Base-by-base conservation (phyloP, 257 asterid species). In the Cordia subcordata region DNA sequence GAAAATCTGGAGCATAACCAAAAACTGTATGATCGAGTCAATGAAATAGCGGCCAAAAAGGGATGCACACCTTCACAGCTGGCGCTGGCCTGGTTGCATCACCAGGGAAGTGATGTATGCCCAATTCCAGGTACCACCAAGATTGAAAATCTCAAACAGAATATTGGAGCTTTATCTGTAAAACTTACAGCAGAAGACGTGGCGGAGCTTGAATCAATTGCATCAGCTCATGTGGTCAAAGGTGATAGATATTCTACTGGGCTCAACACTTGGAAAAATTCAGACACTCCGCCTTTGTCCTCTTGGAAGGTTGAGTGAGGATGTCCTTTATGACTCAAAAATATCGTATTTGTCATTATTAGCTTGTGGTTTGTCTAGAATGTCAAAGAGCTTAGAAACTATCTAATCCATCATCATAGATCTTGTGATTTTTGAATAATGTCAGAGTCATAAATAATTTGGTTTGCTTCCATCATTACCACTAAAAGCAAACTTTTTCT, bases 81-180 rank as follows among this genome's bases (percentile, higher is more conserved):
- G 4, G 82, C 85, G 0, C 72, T 81, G 58, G 85, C 85, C 8
- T 81, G 88, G 88, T 69, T 81, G n/a, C 88, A 75, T 71, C 83
- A 79, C 62, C 85, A 73, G 63, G 88, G 88, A 49, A 64, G 62
- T 18, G 77, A 75, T 23, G 79, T 79, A 50, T 68, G 84, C 18
- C 81, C 84, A 1, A 79, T 79, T 18, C 85, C 82, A 0, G 84
- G 81, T 16, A 79, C 81, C 21, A 81, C 87, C 5, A 77, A 72
- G 62, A 58, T 78, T 42, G 63, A 39, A 8, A 78, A 81, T 62
- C 52, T 78, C 4, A 72, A 72, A 19, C 58, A 78, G 55, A 74
- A 74, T 15, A 38, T 74, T 44, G 75, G 56, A 27, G 75, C 79
- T n/a, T 38, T 74, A 13, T 60, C 72, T 8, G 72, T 74, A 38